Evolutionary conservation across 352 stramenopile genomes (phyloP).

Genomic region (Phytophthora multivora): DNA sequence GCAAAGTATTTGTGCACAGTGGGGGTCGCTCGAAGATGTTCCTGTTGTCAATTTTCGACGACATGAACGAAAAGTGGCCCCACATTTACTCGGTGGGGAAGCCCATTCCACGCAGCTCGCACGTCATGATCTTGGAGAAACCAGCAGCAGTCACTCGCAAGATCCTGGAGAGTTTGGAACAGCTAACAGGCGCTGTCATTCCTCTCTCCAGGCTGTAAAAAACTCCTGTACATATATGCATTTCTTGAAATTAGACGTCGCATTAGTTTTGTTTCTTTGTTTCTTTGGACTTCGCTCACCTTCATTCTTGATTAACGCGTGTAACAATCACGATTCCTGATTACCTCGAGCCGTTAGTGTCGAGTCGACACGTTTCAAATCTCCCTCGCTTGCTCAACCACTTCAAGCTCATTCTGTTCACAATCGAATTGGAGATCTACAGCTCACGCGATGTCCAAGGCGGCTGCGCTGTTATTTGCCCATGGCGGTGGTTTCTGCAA

Average conservation of each 20-base stretch:
- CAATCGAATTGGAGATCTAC: constrained; percentile 9
- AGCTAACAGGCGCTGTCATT: neutral
- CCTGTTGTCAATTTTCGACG: constrained; percentile 12
- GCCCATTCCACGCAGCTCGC: constrained; percentile 31
- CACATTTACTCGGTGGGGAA: constrained; percentile 33
- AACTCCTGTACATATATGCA: too few relatives aligned
- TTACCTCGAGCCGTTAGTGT: constrained; percentile 4
- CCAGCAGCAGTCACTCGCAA: constrained; percentile 26
- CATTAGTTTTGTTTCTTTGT: neutral
- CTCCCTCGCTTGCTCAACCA: neutral
- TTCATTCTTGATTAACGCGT: neutral
- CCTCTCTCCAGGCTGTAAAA: too few relatives aligned
- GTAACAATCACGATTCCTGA: constrained; percentile 18
- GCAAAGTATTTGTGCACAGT: constrained; percentile 23
- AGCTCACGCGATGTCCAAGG: constrained; percentile 17
- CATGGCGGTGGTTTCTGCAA: constrained; percentile 57
- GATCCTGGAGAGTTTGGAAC: constrained; percentile 34
- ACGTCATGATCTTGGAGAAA: constrained; percentile 48
- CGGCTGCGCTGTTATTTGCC: constrained; percentile 48
- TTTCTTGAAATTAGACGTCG: too few relatives aligned
- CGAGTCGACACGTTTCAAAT: constrained; percentile 13
- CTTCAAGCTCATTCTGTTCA: neutral
- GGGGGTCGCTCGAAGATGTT: constrained; percentile 29
- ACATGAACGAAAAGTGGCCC: constrained; percentile 28
- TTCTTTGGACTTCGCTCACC: neutral